Conservation (phyloP, 768 basidiomycete species). For the Boletales sp. region DNA sequence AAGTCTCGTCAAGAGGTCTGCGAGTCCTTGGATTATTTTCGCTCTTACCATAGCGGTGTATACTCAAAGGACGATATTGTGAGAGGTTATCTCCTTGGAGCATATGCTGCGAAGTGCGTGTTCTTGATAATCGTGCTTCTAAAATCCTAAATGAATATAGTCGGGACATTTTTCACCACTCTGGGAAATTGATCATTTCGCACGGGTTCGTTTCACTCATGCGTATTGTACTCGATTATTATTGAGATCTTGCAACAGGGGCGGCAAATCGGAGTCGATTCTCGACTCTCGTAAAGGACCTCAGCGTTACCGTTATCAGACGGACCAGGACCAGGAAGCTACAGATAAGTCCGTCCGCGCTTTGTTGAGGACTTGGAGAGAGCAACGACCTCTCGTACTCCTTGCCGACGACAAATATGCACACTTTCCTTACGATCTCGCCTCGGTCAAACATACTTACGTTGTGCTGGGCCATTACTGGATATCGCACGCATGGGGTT, state of each 20-base stretch:
- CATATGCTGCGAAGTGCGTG: constrained; percentile 60
- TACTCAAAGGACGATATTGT: constrained; percentile 59
- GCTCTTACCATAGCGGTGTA: constrained; percentile 77
- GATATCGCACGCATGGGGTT: constrained; percentile 58
- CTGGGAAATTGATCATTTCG: constrained; percentile 72
- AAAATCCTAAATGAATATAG: constrained; percentile 35
- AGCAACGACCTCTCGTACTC: constrained; percentile 60
- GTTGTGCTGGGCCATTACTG: constrained; percentile 58
- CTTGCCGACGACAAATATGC: constrained; percentile 73
- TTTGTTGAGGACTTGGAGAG: constrained; percentile 53
- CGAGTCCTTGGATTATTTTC: constrained; percentile 66
- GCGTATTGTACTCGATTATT: not conserved
- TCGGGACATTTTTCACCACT: constrained; percentile 63
- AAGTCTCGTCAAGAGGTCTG: constrained; percentile 85
- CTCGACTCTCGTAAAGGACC: constrained; percentile 40
- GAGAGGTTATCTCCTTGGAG: constrained; percentile 76
- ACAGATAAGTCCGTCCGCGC: constrained; percentile 71
- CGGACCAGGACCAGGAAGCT: constrained; percentile 63
- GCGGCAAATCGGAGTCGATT: constrained; percentile 64
- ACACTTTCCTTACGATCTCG: constrained; percentile 69
- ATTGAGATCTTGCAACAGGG: constrained; percentile 37
- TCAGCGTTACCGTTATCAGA: constrained; percentile 25
- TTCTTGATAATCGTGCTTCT: not conserved
- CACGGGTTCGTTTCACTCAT: constrained; percentile 58
- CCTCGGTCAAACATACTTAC: constrained; percentile 45